Conservation (phyloP, 2,329 filamentous ascomycete species). For the Didymella lethalis region DNA sequence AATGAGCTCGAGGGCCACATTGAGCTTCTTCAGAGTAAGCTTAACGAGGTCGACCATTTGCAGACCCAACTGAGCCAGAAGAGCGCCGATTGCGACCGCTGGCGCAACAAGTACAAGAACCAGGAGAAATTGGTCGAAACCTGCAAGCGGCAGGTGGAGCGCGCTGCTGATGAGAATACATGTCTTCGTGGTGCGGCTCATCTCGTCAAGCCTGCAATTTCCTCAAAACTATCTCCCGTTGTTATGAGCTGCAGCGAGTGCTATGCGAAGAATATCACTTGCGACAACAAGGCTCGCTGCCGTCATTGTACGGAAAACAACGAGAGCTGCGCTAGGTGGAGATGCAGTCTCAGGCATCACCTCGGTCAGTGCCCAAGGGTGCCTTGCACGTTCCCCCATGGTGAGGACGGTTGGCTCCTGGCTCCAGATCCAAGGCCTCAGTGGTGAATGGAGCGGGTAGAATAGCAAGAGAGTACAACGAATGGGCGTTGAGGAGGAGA, state of each 20-base stretch:
- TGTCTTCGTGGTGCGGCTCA: constrained; percentile 38
- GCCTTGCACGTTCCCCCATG: constrained; percentile 37
- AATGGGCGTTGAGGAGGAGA: too few species aligned
- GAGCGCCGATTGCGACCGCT: constrained; percentile 27
- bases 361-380: constrained; percentile 31
- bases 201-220: constrained; percentile 29
- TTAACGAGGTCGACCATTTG: constrained; percentile 18
- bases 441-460: constrained; percentile 2
- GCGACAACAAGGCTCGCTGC: constrained; percentile 36
- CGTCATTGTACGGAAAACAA: constrained; percentile 32
- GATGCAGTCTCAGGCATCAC: constrained; percentile 38
- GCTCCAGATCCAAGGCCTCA: not conserved
- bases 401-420: constrained; percentile 10
- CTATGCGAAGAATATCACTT: constrained; percentile 35
- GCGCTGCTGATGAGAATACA: constrained; percentile 22
- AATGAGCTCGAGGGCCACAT: constrained; percentile 25
- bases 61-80: constrained; percentile 32
- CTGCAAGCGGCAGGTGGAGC: constrained; percentile 1
- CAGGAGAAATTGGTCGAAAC: constrained; percentile 1
- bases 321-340: constrained; percentile 38
- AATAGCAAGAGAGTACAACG: too few species aligned
- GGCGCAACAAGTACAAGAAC: constrained; percentile 28
- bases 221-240: constrained; percentile 28
- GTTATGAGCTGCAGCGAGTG: constrained; percentile 43
- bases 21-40: constrained; percentile 15